phyloP scores from a whole-genome alignment of 2,329 filamentous ascomycete genomes.

The Diaporthe sp. region DNA sequence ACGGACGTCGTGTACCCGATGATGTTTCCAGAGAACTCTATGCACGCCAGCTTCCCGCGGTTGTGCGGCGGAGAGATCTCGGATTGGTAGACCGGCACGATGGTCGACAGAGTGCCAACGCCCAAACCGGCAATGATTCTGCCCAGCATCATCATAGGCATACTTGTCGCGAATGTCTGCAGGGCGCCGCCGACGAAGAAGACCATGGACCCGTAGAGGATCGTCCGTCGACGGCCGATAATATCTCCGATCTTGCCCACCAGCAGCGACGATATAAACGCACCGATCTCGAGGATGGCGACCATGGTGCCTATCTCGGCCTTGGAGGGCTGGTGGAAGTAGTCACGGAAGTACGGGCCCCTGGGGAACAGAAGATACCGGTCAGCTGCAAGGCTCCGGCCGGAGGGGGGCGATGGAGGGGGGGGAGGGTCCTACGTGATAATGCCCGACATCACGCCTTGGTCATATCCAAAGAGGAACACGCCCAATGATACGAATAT shows the following conservation, averaged over 20 bases:
- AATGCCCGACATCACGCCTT: conserved; percentile 86
- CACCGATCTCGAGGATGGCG: conserved; percentile 93
- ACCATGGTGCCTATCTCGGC: conserved; percentile 97
- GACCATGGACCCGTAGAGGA: conserved; percentile 91
- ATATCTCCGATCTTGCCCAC: conserved; percentile 93
- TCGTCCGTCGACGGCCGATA: conserved; percentile 88
- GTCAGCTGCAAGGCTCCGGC: conserved; percentile 39
- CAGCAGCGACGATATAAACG: conserved; percentile 86
- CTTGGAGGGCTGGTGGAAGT: conserved; percentile 88
- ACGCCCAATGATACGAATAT: conserved; percentile 89
- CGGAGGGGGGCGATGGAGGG: not conserved
- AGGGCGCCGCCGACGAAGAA: conserved; percentile 87
- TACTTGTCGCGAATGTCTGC: conserved; percentile 83
- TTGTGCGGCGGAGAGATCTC: conserved; percentile 98
- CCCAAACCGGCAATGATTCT: conserved; percentile 87
- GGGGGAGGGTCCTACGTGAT: conserved; percentile 64
- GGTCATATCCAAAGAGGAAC: conserved; percentile 90
- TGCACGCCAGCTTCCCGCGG: conserved; percentile 93
- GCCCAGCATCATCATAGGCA: conserved; percentile 89
- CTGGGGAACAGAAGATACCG: conserved; percentile 56
- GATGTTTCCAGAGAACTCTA: conserved; percentile 98
- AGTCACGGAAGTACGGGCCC: conserved; percentile 87
- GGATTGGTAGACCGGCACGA: conserved; percentile 93
- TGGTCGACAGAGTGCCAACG: conserved; percentile 89
- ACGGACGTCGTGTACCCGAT: conserved; percentile 95